Evolutionary conservation across 108 stramenopile genomes (phyloP), one percentile per base, ranked within the genome.

Genomic region (Stephanodiscus triporus): DNA sequence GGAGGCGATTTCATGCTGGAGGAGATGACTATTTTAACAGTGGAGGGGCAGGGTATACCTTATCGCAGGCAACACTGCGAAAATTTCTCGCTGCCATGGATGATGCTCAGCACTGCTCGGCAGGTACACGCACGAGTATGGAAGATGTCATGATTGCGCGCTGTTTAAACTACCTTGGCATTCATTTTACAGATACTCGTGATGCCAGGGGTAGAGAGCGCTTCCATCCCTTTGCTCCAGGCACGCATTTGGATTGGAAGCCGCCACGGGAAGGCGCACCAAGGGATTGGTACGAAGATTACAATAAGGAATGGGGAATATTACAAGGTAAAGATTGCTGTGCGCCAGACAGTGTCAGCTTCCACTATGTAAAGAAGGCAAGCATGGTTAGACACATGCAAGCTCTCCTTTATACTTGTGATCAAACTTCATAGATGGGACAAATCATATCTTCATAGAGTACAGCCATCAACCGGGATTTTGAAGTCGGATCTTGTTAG

Each of bases 291-390:
- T 91, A 90, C 51, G 75, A 79, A 56, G 77, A 81, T 19, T 90
- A 90, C 68, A 87, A 87, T 63, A 67, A 72, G 54, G 88, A 89
- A 77, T 95, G 88, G 90, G 88, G 81, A 23, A 50, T 88, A 29
- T 73, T 85, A 49, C 69, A 68, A 10, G 91, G 86, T 9, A 63
- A 81, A 62, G 88, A 90, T 51, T 96, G 94, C 67, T 97, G 93
- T 85, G 92, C 92, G 17, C 87, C 91, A 5, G 90, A 90, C 62
- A 91, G 91, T 47, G 88, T 97, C 11, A 91, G 91, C 30, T 97
- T 96, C 78, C 96, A 97, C 74, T 96, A 96, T 70, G 66, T 94
- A 27, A 91, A 91, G 42, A 88, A 91, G 72, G 82, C 89, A 29
- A 84, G 87, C 74, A 89, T 89, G 91, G 89, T 88, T 4, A 71